Evolutionary conservation across 352 stramenopile genomes (phyloP), one percentile per base, ranked within the genome.

Genomic region (Globisporangium viniferum): DNA sequence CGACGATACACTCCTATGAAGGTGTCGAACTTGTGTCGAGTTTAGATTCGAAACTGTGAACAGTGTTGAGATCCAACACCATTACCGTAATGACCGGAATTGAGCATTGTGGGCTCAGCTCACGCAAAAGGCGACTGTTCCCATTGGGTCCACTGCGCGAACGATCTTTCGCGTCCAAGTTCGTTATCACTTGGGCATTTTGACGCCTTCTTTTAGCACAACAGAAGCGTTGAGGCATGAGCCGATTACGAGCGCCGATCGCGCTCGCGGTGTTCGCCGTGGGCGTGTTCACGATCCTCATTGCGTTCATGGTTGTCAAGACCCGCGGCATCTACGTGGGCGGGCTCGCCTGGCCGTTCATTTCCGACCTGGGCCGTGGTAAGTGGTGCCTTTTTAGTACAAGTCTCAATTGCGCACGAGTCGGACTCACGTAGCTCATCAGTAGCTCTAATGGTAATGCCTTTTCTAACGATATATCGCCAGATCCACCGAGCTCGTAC

Each of bases 341-440:
- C 24, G 76, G 79, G 0, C 69, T 90, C 46, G 54, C 66, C 9
- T 90, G 82, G 82, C 79, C 81, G 5, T 90, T 84, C 70, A 62
- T 88, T 62, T 84, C 79, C 27, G 79, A 90, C 56, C 74, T 90
- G 27, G 77, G 78, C 1, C 79, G 82, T 48, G 79, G 80, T 82
- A 39, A 8, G 64, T 63, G 48, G 36, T 64, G 33, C 33, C 33
- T 39, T 39, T 39, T 7, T 12, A 39, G 33, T 39, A 39, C 33
- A 39, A 39, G 33, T 39, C 33, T 39, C 33, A 39, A 39, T 39
- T 39, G 33, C 33, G 12, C 33, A 39, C 33, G 33, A 39, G 33
- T 39, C 33, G n/a, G n/a, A n/a, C n/a, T n/a, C n/a, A n/a, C n/a
- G n/a, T 39, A 39, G 33, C 33, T 39, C 33, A 39, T 1, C 33